Base-by-base conservation (phyloP, 2,329 filamentous ascomycete genomes). In the Beauveria scarabaeidicola region DNA sequence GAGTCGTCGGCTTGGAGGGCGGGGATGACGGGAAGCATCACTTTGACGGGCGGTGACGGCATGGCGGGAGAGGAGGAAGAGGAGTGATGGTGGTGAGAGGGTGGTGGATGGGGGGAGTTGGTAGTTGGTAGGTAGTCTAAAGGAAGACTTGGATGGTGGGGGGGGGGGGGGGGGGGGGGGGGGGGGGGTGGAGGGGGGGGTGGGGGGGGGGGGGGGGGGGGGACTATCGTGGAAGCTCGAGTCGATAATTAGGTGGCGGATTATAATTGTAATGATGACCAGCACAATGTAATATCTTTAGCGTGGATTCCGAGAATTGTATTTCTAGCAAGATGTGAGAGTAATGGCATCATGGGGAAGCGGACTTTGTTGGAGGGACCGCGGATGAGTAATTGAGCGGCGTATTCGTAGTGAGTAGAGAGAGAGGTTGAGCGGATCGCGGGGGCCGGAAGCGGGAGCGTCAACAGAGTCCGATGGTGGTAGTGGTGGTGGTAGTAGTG, bases 1-100 rank as follows among this genome's bases (percentile, higher is more conserved):
- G 81, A 84, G 72, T 80, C 75, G 73, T 82, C 73, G 72, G 74
- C 72, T 62, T 70, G 69, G 63, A 80, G 72, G 63, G 68, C 73
- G 58, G 77, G 72, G 59, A 78, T 72, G 65, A 77, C 73, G 60
- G 81, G 80, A 64, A 72, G 66, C 63, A 78, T 79, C 76, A 76
- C 50, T 52, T 50, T 61, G 59, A 54, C 46, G 19, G 48, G 41
- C 36, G 53, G 52, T 41, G 59, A 54, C 36, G 53, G 59, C 55
- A 61, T 58, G 19, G n/a, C 4, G 27, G 23, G 43, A 43, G 43
- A 21, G n/a, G 48, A 15, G 11, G n/a, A 23, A 19, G 29, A 9
- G 17, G 11, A 51, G 9, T 21, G 43, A 21, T 50, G 54, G n/a
- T 44, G 36, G 32, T 19, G 27, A 27, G 46, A 11, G 38, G 36